Percentiles rank a stretch among this genome's conserved stretches.
These are phyloP conservation scores for Graphium sp. DNA, from an alignment of 2,329 filamentous ascomycete genomes.

Conservation along the genomic window DNA sequence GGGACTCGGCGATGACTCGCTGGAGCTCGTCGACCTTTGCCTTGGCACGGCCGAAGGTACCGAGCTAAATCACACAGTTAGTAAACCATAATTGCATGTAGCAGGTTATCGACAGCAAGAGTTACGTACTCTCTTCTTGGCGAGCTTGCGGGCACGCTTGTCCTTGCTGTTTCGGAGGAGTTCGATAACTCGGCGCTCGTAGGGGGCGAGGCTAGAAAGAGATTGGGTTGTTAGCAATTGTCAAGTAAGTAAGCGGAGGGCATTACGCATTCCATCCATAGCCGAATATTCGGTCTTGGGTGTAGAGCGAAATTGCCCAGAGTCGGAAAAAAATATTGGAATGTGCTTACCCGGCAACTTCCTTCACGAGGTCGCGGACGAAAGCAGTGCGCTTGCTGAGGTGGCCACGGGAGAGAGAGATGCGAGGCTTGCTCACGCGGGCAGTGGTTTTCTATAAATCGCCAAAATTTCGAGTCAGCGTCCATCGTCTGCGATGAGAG, in stretches of 20 bases:
- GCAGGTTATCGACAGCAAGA: neutral
- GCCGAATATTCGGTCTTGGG: too few species aligned
- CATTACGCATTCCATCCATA: too few species aligned
- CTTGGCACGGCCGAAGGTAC: constrained; percentile 98
- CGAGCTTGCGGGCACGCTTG: constrained; percentile 97
- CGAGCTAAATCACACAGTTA: constrained; percentile 45
- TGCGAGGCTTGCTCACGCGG: constrained; percentile 60
- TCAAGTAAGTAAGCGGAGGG: too few species aligned
- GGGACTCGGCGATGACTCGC: constrained; percentile 92
- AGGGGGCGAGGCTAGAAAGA: constrained; percentile 55
- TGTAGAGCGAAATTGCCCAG: too few species aligned
- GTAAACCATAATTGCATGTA: constrained; percentile 5
- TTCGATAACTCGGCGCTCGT: constrained; percentile 98
- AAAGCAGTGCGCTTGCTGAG: constrained; percentile 94
- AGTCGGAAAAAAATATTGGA: constrained; percentile 1
- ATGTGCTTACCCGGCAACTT: constrained; percentile 73
- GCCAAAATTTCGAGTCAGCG: constrained; percentile 31
- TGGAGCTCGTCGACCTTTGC: constrained; percentile 99
- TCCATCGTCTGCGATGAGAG: constrained; percentile 39
- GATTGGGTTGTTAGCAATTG: constrained; percentile 13
- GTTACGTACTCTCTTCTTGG: constrained; percentile 85
- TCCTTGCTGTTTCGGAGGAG: constrained; percentile 98
- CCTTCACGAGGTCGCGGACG: constrained; percentile 93
- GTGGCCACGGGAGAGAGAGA: constrained; percentile 84
- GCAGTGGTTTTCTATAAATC: constrained; percentile 61